These are phyloP conservation scores for Calonectria montana DNA, from an alignment of 2,329 filamentous ascomycete genomes.

Conservation along the genomic window DNA sequence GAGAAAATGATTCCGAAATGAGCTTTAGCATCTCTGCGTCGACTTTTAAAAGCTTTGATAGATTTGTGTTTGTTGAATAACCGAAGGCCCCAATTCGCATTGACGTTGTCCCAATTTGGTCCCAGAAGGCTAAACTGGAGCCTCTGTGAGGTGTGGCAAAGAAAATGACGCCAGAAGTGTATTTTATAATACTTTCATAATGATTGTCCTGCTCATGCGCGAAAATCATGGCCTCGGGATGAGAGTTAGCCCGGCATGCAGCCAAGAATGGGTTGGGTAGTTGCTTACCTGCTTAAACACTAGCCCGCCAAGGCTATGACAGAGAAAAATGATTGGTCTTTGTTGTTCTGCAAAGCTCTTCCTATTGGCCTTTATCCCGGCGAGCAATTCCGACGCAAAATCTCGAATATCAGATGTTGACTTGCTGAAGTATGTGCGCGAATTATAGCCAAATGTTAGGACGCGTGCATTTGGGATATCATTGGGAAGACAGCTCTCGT, in stretches of 20 bases:
- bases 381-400: neutral
- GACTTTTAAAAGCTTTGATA: neutral
- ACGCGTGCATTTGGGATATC: neutral
- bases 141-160: neutral
- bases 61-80: neutral
- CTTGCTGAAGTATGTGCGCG: neutral
- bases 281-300: neutral
- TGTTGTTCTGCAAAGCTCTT: neutral
- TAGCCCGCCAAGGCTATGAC: neutral
- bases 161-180: neutral
- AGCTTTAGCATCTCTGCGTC: neutral
- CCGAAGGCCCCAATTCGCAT: neutral
- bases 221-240: neutral
- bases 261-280: neutral
- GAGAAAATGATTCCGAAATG: neutral
- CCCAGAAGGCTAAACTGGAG: neutral
- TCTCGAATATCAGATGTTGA: neutral
- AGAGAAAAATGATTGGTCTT: neutral
- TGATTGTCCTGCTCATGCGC: neutral
- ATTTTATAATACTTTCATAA: neutral
- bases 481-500: neutral
- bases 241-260: neutral
- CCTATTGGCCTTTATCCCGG: neutral
- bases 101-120: neutral
- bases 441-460: neutral